Evolutionary conservation across 805 yeast species (phyloP).

Genomic region (Wickerhamiella bombiphila): DNA sequence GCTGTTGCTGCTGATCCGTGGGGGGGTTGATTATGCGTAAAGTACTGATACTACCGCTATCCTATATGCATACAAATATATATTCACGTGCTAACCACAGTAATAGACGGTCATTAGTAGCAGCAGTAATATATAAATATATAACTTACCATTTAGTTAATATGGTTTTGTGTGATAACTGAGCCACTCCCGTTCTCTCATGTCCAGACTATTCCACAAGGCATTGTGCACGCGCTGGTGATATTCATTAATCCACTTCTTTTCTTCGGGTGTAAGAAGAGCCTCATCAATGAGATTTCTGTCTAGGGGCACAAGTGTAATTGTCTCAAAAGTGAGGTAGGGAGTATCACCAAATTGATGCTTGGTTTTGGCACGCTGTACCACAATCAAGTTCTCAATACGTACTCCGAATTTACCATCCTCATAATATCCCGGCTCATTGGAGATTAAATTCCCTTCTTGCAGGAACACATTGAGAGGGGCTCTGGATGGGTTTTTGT

Average conservation of each 20-base stretch:
- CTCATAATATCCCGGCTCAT: slow-evolving; percentile 89
- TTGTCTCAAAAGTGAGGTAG: slow-evolving; percentile 62
- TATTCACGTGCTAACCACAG: no score
- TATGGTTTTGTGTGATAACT: slow-evolving; percentile 5
- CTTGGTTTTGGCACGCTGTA: slow-evolving; percentile 28
- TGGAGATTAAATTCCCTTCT: slow-evolving; percentile 64
- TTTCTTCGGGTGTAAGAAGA: slow-evolving; percentile 50
- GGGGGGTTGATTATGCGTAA: no score
- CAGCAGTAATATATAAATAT: no score
- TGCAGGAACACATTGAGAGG: slow-evolving; percentile 34
- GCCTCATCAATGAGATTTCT: slow-evolving; percentile 49
- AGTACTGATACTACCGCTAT: no score
- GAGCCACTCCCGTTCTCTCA: slow-evolving; percentile 57
- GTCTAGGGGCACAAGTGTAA: slow-evolving; percentile 77
- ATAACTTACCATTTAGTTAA: no score
- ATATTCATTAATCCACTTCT: slow-evolving; percentile 52
- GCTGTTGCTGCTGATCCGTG: no score
- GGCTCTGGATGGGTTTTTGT: slow-evolving; percentile 18
- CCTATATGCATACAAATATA: no score
- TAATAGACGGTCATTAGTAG: no score
- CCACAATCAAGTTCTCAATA: slow-evolving; percentile 69
- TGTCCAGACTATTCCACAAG: slow-evolving; percentile 35
- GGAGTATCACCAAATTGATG: slow-evolving; percentile 27
- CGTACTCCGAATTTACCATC: slow-evolving; percentile 86
- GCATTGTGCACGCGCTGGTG: slow-evolving; percentile 43